Conservation (phyloP, 495 filamentous ascomycete genomes). For the Evernia prunastri region DNA sequence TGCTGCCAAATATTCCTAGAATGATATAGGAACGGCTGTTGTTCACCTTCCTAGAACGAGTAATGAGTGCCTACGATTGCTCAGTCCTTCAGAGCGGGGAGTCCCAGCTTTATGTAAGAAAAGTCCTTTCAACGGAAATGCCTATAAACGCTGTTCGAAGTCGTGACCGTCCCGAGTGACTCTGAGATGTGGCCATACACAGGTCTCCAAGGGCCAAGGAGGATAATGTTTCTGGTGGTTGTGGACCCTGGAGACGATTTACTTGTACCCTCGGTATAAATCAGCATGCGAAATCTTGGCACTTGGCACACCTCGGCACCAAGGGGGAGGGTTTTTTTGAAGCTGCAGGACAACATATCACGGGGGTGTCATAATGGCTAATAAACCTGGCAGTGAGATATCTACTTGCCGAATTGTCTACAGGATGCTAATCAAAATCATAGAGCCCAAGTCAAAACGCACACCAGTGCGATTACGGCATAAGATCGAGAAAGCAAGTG, state of each 20-base stretch:
- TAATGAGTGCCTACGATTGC: not conserved
- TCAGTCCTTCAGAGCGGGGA: not conserved
- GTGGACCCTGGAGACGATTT: not conserved
- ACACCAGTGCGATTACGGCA: conserved; percentile 78
- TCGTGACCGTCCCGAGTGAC: not conserved
- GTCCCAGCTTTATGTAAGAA: too few relatives aligned
- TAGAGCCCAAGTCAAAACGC: conserved; percentile 93
- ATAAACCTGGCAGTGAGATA: conserved; percentile 46
- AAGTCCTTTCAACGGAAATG: not conserved
- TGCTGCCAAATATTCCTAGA: not conserved
- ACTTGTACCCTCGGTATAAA: too few relatives aligned
- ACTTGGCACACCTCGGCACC: not conserved
- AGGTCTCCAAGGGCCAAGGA: too few relatives aligned
- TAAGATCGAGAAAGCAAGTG: conserved; percentile 92
- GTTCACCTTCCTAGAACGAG: not conserved
- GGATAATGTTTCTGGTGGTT: too few relatives aligned
- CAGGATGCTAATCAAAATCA: not conserved
- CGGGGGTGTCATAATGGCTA: conserved; percentile 31
- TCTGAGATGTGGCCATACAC: too few relatives aligned
- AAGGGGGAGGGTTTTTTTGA: not conserved
- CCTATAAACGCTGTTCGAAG: not conserved
- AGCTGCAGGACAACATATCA: not conserved
- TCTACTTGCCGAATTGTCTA: not conserved
- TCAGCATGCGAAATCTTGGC: conserved; percentile 2
- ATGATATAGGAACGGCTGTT: not conserved